Evolutionary conservation across 352 stramenopile genomes (phyloP).

Genomic region (Phytophthora pluvialis): DNA sequence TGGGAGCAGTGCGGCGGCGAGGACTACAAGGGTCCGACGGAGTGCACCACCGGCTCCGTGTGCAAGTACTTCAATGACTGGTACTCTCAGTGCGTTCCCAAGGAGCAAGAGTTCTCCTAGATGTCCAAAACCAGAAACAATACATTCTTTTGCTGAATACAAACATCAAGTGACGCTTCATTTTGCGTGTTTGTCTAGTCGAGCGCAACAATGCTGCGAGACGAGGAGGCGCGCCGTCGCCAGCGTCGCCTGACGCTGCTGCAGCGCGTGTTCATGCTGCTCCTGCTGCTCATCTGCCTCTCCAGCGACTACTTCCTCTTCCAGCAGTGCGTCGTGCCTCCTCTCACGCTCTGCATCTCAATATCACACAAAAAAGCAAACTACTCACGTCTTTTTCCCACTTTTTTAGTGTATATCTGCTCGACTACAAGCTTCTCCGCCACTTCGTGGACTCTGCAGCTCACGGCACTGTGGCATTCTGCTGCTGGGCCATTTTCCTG

Average conservation of each 20-base stretch:
- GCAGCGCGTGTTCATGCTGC: constrained; percentile 49
- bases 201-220: constrained; percentile 12
- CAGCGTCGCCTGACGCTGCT: constrained; percentile 13
- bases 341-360: neutral
- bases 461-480: constrained; percentile 62
- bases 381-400: neutral
- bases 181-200: constrained; percentile 12
- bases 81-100: constrained; percentile 61
- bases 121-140: neutral
- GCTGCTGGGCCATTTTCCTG: constrained; percentile 67
- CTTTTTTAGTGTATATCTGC: constrained; percentile 32
- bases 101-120: constrained; percentile 34
- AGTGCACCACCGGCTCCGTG: constrained; percentile 28
- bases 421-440: constrained; percentile 49
- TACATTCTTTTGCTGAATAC: too few species aligned
- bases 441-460: constrained; percentile 71
- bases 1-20: constrained; percentile 42
- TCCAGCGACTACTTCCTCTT: constrained; percentile 63
- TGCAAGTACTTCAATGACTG: constrained; percentile 49
- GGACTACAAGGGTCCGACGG: constrained; percentile 16
- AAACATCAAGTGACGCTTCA: too few species aligned
- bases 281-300: constrained; percentile 57
- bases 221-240: constrained; percentile 8
- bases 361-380: constrained; percentile 9
- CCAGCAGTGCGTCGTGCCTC: constrained; percentile 48